Percentiles rank a stretch among this genome's conserved stretches.
phyloP scores from a whole-genome alignment of 257 asterid species.

The Vinca minor region DNA sequence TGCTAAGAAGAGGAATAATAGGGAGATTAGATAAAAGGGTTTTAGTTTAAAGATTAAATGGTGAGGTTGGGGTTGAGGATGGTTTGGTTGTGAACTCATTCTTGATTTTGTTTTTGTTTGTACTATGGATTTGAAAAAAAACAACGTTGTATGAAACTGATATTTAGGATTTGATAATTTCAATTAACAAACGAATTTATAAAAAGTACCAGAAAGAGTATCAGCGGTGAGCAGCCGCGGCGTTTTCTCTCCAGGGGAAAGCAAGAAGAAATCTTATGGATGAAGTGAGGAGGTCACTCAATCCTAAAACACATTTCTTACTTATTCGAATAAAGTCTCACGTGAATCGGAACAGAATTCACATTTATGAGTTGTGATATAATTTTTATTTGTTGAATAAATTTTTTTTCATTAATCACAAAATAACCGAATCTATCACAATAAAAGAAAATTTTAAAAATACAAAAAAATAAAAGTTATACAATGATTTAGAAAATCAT shows the following conservation, averaged over 20 bases:
- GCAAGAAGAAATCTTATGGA: not conserved
- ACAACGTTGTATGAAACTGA: not conserved
- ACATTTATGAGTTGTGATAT: too few relatives aligned
- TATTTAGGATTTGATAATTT: not conserved
- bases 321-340: too few relatives aligned
- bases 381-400: too few relatives aligned
- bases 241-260: not conserved
- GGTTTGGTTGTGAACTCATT: constrained; percentile 36
- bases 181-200: not conserved
- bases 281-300: too few relatives aligned
- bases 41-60: constrained; percentile 17
- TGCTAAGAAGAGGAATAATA: constrained; percentile 35
- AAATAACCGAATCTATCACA: too few relatives aligned
- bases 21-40: constrained; percentile 38
- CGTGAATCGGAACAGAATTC: too few relatives aligned
- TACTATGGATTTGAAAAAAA: not conserved
- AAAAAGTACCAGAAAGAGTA: not conserved
- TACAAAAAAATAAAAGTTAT: too few relatives aligned
- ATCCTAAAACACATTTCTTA: too few relatives aligned
- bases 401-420: too few relatives aligned
- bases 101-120: constrained; percentile 15
- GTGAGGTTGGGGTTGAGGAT: constrained; percentile 21
- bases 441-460: too few relatives aligned
- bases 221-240: not conserved
- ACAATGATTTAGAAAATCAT: too few relatives aligned